Evolutionary conservation across 163 green algal species (phyloP).

Genomic region (Coccomyxa subellipsoidea): DNA sequence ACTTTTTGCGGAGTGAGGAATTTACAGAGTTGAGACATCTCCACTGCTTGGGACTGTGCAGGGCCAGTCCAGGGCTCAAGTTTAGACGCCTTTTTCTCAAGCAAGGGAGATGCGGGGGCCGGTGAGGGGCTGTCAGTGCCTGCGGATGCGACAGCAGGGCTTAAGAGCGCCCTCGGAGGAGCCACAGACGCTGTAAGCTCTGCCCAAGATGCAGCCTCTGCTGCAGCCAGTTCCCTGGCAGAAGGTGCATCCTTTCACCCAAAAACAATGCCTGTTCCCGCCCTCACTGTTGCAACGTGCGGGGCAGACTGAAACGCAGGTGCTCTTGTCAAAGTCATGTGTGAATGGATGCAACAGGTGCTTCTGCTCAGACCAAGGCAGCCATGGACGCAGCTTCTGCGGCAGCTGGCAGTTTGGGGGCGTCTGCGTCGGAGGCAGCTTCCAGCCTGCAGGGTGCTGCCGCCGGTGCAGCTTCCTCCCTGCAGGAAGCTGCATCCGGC

Average conservation of each 20-base stretch:
- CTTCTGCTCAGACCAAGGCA: neutral
- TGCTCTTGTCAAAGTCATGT: neutral
- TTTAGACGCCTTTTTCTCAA: neutral
- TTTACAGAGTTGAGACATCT: neutral
- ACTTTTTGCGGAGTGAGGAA: no score
- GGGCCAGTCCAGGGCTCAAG: neutral
- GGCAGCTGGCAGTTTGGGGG: neutral
- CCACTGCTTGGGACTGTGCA: neutral
- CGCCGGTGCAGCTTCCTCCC: neutral
- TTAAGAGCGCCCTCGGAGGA: neutral
- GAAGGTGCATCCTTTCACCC: neutral
- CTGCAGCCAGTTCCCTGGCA: neutral
- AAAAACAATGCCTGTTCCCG: neutral
- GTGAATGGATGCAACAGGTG: neutral
- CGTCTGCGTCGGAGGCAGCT: neutral
- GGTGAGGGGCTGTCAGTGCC: neutral
- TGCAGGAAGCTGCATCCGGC: conserved; percentile 2
- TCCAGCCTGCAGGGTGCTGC: neutral
- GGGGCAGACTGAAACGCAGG: no score
- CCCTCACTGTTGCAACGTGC: no score
- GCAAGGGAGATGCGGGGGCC: neutral
- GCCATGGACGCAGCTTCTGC: neutral
- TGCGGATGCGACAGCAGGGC: neutral
- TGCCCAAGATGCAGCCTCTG: neutral
- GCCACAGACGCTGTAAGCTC: neutral